Evolutionary conservation across 1,139 yeast species (phyloP).

Genomic region (Saccharomyces hybrid): DNA sequence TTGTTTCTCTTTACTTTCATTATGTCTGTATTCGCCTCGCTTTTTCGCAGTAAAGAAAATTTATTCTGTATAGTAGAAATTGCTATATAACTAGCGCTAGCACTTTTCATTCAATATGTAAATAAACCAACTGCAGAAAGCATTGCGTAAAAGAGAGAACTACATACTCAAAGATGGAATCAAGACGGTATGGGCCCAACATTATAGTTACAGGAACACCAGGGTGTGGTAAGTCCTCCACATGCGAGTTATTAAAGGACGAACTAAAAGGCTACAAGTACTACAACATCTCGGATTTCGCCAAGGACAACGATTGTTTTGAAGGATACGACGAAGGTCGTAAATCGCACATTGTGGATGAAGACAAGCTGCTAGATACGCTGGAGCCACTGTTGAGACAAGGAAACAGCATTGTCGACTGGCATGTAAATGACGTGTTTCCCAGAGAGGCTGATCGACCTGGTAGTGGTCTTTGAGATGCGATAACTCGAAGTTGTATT

Average conservation of each 20-base stretch:
- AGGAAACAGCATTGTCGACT: slow-evolving; percentile 86
- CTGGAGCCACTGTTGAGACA: slow-evolving; percentile 68
- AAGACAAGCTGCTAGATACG: slow-evolving; percentile 74
- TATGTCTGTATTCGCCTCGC: neutral
- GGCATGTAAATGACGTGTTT: slow-evolving; percentile 97
- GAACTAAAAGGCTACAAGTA: slow-evolving; percentile 47
- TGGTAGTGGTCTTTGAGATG: slow-evolving; percentile 83
- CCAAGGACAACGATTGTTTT: slow-evolving; percentile 67
- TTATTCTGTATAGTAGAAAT: neutral
- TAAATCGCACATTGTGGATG: slow-evolving; percentile 85
- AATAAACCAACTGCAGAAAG: neutral
- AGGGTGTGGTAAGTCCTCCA: slow-evolving; percentile 93
- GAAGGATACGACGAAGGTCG: slow-evolving; percentile 81
- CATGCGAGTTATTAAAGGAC: slow-evolving; percentile 55
- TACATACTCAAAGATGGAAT: slow-evolving; percentile 8
- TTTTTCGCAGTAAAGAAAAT: neutral
- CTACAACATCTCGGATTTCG: slow-evolving; percentile 71
- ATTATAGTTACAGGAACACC: slow-evolving; percentile 94
- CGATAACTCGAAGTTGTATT: slow-evolving; percentile 62
- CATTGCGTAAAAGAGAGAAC: neutral
- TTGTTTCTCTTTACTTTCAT: neutral
- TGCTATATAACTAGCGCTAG: neutral
- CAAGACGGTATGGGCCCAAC: slow-evolving; percentile 47
- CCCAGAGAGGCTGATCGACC: slow-evolving; percentile 86
- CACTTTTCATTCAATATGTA: neutral